Percentiles rank a stretch among this genome's conserved stretches.
These are phyloP conservation scores for Termitomyces sp. DNA, from an alignment of 768 basidiomycete species.

Conservation along the genomic window DNA sequence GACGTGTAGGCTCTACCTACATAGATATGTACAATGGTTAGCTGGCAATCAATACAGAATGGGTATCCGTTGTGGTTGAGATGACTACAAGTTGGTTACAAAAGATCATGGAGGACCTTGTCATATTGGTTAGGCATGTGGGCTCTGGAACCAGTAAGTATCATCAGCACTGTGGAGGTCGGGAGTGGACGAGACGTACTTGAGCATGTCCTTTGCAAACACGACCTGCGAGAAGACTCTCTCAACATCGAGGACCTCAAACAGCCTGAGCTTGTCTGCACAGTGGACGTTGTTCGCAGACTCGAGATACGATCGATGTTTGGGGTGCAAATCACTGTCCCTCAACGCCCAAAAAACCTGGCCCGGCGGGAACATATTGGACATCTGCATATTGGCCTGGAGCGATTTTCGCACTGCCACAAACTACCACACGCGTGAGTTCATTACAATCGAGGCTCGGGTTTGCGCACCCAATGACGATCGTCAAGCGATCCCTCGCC, in stretches of 20 bases:
- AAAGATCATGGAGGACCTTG: conserved; percentile 61
- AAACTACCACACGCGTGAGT: conserved; percentile 41
- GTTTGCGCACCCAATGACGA: conserved; percentile 42
- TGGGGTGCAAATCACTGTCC: conserved; percentile 61
- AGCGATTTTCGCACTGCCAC: conserved; percentile 76
- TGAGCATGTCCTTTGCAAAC: conserved; percentile 79
- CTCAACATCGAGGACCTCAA: conserved; percentile 73
- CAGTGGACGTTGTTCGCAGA: conserved; percentile 15
- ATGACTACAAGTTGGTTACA: conserved; percentile 26
- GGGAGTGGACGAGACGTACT: conserved; percentile 32
- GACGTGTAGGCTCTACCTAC: background rate
- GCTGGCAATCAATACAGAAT: background rate
- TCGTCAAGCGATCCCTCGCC: conserved; percentile 49
- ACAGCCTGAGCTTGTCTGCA: conserved; percentile 58
- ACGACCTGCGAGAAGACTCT: conserved; percentile 76
- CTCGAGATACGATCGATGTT: conserved; percentile 35
- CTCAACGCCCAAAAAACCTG: conserved; percentile 76
- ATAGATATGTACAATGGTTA: background rate
- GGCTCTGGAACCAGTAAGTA: conserved; percentile 35
- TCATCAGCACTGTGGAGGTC: background rate
- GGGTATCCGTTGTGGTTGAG: background rate
- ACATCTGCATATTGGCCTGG: conserved; percentile 77
- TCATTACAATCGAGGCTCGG: background rate
- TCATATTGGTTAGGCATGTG: conserved; percentile 84
- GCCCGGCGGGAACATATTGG: conserved; percentile 71